Evolutionary conservation across 352 stramenopile genomes (phyloP), one percentile per base, ranked within the genome.

Genomic region (Salisapilia sapeloensis): DNA sequence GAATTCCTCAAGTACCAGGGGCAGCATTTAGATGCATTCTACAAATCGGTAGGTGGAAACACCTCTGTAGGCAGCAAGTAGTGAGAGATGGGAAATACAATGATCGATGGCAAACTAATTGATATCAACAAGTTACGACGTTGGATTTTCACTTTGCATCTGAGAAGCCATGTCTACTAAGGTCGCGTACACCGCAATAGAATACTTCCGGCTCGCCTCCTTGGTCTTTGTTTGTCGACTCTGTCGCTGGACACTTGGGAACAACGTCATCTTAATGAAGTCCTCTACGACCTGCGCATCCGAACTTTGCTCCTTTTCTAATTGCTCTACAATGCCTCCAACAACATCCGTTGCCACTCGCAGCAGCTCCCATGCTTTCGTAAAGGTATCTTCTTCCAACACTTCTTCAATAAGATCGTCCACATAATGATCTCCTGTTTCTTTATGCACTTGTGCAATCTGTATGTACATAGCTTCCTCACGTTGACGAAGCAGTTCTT

Each of bases 1-100:
- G 83, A 94, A 40, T 96, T 96, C 39, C 65, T 97, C 33, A 96
- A 95, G 53, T 95, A 97, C 57, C 84, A 96, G 49, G 78, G 80
- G 21, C 82, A 96, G 49, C 84, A 97, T 45, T 58, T 96, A n/a
- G 89, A 97, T 36, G 71, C 77, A 7, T 97, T 96, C 48, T 65
- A 96, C 30, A 95, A 95, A 50, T 83, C 72, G 6, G 70, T 74
- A 6, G 70, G 71, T 21, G 53, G 69, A n/a, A 53, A 41, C 13
- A 55, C 43, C 18, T 37, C 38, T 1, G 37, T 29, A 7, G 28
- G 23, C 24, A 35, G 34, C 22, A 24, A 13, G 34, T 35, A 49
- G 45, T 33, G 33, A 29, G 18, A 24, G 24, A 26, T 6, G 19
- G 35, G 26, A 42, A 42, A 15, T 42, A 33, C n/a, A n/a, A n/a